Percentiles rank a stretch among this genome's conserved stretches.
phyloP scores from a whole-genome alignment of 352 stramenopile species.

The Globisporangium viniferum region DNA sequence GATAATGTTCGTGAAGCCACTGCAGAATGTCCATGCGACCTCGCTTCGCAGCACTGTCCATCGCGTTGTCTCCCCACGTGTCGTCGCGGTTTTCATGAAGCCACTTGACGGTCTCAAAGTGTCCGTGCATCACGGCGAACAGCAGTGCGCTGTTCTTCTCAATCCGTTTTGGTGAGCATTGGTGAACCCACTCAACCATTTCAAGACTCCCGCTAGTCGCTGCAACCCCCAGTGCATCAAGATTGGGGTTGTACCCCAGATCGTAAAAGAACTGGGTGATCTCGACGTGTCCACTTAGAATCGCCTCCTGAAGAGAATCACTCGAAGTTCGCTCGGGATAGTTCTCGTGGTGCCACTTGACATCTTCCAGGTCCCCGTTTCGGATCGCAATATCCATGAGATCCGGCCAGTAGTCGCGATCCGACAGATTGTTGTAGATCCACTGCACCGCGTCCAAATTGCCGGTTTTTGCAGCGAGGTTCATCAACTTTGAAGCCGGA shows the following conservation, averaged over 20 bases:
- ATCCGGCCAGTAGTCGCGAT: too few species aligned
- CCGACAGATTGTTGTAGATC: too few species aligned
- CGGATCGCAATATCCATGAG: too few species aligned
- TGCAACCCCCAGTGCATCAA: not conserved
- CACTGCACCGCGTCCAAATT: too few species aligned
- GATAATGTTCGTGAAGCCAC: conserved; percentile 3
- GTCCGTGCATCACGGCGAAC: too few species aligned
- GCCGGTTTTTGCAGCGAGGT: too few species aligned
- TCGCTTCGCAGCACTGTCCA: not conserved
- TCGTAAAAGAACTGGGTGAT: not conserved
- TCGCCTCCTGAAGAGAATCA: not conserved
- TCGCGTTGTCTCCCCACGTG: not conserved
- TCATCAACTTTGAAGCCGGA: too few species aligned
- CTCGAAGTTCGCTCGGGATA: not conserved
- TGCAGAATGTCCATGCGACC: not conserved
- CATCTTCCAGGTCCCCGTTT: too few species aligned
- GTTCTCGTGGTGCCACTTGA: too few species aligned
- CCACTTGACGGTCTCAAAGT: not conserved
- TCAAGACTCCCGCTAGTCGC: not conserved
- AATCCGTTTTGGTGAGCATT: too few species aligned
- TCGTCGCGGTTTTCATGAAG: not conserved
- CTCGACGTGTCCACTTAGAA: not conserved
- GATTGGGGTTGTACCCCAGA: not conserved
- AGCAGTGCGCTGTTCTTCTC: too few species aligned
- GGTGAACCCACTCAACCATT: not conserved